Base-by-base conservation (phyloP, 148 eudicot species). In the Heliamphora exappendiculata region DNA sequence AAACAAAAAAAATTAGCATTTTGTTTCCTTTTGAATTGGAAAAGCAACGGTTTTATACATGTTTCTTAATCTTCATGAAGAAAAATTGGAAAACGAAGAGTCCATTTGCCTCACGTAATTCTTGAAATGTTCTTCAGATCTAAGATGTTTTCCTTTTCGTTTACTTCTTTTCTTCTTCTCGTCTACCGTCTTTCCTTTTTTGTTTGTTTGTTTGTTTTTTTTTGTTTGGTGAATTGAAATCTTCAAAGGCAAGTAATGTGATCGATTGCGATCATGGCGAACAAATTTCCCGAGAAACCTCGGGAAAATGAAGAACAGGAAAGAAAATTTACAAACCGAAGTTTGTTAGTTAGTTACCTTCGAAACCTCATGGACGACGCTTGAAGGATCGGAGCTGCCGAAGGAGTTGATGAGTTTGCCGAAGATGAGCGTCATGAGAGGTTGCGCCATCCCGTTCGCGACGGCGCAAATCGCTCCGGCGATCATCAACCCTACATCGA, bases 341-440 rank as follows among this genome's bases (percentile, higher is more conserved):
- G n/a, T n/a, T n/a, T n/a, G n/a, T n/a, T n/a, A 42, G 4, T 2
- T 2, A 67, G 26, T 2, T 75, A 84, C 86, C 84, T 81, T 78
- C 7, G 87, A 75, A 67, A 84, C 80, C 47, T 70, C 59, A 37
- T 63, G 77, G 42, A 78, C 78, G n/a, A 70, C 65, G 53, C 60
- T n/a, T 7, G 57, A 19, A 71, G 29, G 42, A 22, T 75, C 33
- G 2, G 69, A 26, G 1, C 26, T 64, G 41, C 84, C 84, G 31
- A 84, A 84, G 65, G 82, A n/a, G 45, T 81, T 59, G 2, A 79
- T 45, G 7, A 78, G 3, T 26, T 74, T 41, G 13, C 87, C 87
- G 12, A 84, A 74, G 24, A 81, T 14, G 39, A 84, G 22, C 5
- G 77, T 73, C 84, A 81, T 70, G n/a, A 84, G 17, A 34, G 87